A percentile compares a stretch with the other conserved stretches of the same genome.
Evolutionary conservation across 2,329 filamentous ascomycete genomes (phyloP).

Genomic region (Trematosphaeria pertusa): DNA sequence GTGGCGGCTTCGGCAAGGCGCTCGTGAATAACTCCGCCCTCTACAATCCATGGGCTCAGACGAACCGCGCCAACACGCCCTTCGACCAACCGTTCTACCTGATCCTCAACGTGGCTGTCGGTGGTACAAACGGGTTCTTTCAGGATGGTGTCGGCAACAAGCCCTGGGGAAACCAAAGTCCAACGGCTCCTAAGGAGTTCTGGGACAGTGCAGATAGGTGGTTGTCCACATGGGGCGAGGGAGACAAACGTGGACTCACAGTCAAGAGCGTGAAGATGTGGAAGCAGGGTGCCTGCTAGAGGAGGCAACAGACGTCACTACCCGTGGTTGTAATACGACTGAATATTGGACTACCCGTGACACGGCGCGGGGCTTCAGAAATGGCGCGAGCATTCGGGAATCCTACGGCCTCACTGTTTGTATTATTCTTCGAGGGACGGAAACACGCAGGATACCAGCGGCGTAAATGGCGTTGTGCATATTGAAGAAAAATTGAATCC

Average conservation of each 20-base stretch:
- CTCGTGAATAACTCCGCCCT: conserved; percentile 69
- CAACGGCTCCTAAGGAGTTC: conserved; percentile 28
- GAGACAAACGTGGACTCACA: conserved; percentile 64
- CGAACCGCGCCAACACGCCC: conserved; percentile 67
- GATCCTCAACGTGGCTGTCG: conserved; percentile 76
- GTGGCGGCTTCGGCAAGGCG: conserved; percentile 69
- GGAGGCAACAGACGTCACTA: background rate
- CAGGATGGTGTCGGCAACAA: conserved; percentile 66
- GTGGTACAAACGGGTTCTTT: conserved; percentile 82
- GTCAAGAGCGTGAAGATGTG: conserved; percentile 68
- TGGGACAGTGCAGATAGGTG: conserved; percentile 53
- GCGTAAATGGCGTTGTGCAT: too few species aligned
- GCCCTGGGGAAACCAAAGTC: conserved; percentile 64
- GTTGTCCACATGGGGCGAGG: conserved; percentile 71
- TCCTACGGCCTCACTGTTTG: background rate
- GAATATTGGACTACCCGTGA: too few species aligned
- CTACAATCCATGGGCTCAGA: conserved; percentile 67
- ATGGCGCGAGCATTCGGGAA: background rate
- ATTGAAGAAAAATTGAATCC: too few species aligned
- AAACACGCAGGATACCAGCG: too few species aligned
- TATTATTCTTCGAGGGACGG: too few species aligned
- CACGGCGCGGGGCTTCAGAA: background rate
- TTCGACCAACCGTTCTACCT: conserved; percentile 78
- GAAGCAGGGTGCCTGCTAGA: conserved; percentile 44
- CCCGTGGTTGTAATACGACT: background rate